Conservation (phyloP, 1,284 basidiomycete species). For the Leccinum huronense region DNA sequence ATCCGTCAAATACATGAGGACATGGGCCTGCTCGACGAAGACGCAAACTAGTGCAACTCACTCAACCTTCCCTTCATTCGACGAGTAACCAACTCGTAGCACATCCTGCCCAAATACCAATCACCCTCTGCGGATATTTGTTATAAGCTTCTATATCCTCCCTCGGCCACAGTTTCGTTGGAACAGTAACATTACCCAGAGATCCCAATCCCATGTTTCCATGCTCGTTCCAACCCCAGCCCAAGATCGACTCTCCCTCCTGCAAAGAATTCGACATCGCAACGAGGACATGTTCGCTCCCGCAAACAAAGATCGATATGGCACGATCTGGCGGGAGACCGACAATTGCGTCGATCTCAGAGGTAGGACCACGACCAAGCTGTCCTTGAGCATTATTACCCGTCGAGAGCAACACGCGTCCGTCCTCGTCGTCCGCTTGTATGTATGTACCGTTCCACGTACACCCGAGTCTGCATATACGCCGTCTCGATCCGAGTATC, state of each 20-base stretch:
- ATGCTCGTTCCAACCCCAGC: constrained; percentile 96
- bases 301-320: constrained; percentile 49
- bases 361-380: constrained; percentile 47
- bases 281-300: constrained; percentile 79
- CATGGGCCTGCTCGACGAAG: constrained; percentile 50
- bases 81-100: constrained; percentile 72
- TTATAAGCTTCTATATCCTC: constrained; percentile 13
- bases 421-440: constrained; percentile 32
- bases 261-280: constrained; percentile 20
- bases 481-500: constrained; percentile 34
- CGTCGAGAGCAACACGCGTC: constrained; percentile 43
- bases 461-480: constrained; percentile 49
- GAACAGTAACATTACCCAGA: constrained; percentile 50
- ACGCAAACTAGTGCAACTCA: constrained; percentile 31
- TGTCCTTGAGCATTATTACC: constrained; percentile 74
- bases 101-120: constrained; percentile 64
- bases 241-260: constrained; percentile 52
- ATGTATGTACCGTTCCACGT: constrained; percentile 85
- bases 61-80: constrained; percentile 19
- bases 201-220: constrained; percentile 79
- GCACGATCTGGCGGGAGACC: constrained; percentile 36
- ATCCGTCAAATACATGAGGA: constrained; percentile 71
- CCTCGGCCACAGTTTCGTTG: constrained; percentile 54
- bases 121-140: constrained; percentile 20
- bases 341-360: constrained; percentile 28